Percentiles rank a stretch among this genome's conserved stretches.
Conservation (phyloP, 352 stramenopile species). For the Thalassiosira mediterranea region DNA sequence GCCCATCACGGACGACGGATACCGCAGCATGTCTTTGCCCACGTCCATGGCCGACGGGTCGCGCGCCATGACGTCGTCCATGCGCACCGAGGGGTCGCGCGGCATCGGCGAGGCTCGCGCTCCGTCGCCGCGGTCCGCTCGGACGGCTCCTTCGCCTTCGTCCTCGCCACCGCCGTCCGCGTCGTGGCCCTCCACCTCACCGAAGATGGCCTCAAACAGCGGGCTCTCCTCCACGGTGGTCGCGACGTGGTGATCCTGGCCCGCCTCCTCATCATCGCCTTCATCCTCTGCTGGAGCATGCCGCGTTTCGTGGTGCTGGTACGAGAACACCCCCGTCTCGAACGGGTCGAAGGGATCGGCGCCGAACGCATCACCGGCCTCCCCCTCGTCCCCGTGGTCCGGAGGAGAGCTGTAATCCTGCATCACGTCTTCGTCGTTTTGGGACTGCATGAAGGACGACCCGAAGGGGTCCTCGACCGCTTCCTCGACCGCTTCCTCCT, state of each 20-base stretch:
- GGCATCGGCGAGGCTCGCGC: constrained; percentile 30
- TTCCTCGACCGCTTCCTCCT: not conserved
- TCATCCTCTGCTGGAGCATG: not conserved
- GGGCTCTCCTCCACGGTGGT: constrained; percentile 1
- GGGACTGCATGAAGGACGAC: constrained; percentile 27
- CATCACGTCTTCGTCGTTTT: not conserved
- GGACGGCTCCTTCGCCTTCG: not conserved
- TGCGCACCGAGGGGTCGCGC: not conserved
- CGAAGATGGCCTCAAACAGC: constrained; percentile 33
- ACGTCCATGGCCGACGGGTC: too few species aligned
- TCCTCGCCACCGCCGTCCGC: constrained; percentile 2
- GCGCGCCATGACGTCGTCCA: not conserved
- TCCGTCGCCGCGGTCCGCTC: too few species aligned
- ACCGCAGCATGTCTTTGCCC: too few species aligned
- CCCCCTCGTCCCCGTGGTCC: not conserved
- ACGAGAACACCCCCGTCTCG: not conserved
- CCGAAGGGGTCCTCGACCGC: constrained; percentile 18
- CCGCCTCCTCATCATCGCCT: not conserved
- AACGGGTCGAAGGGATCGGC: constrained; percentile 45
- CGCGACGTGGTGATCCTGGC: not conserved
- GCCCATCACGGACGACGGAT: too few species aligned
- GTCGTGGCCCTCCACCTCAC: not conserved
- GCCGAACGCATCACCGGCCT: constrained; percentile 21
- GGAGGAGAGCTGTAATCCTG: too few species aligned
- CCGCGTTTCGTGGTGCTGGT: not conserved